Conservation (phyloP, 805 yeast genomes). For the Lachancea lanzarotensis region DNA sequence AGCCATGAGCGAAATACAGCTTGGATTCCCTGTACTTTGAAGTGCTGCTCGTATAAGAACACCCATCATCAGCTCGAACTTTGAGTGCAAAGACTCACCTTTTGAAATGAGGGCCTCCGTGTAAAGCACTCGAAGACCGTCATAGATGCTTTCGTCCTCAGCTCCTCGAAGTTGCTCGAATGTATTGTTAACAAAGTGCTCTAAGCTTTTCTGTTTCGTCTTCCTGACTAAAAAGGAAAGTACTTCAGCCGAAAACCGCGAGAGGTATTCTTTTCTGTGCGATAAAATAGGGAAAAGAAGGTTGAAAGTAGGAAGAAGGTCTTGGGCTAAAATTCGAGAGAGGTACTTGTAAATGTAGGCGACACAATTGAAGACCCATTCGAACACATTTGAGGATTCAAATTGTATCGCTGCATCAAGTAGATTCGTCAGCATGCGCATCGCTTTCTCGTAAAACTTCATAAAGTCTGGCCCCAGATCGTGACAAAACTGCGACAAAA, state of each 20-base stretch:
- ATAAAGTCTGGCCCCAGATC: slow-evolving; percentile 90
- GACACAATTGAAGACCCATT: slow-evolving; percentile 75
- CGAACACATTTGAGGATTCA: slow-evolving; percentile 58
- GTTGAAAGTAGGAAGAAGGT: slow-evolving; percentile 63
- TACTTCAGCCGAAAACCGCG: slow-evolving; percentile 86
- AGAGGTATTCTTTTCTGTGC: slow-evolving; percentile 55
- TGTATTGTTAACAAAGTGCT: slow-evolving; percentile 39
- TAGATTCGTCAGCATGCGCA: slow-evolving; percentile 45
- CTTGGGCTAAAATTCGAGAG: slow-evolving; percentile 53
- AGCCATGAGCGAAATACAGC: slow-evolving; percentile 40
- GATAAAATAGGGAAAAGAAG: slow-evolving; percentile 55
- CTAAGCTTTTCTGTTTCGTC: slow-evolving; percentile 44
- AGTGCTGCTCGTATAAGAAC: slow-evolving; percentile 35
- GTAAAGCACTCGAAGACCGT: slow-evolving; percentile 55
- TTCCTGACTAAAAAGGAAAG: slow-evolving; percentile 76
- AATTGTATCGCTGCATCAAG: slow-evolving; percentile 38
- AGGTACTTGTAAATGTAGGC: slow-evolving; percentile 89
- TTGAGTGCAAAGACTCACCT: slow-evolving; percentile 68
- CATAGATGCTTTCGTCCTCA: slow-evolving; percentile 42
- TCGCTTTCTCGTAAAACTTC: slow-evolving; percentile 52
- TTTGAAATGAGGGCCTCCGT: slow-evolving; percentile 73
- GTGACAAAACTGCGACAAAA: slow-evolving; percentile 78
- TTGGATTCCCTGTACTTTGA: slow-evolving; percentile 2
- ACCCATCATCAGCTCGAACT: slow-evolving; percentile 46
- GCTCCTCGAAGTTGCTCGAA: slow-evolving; percentile 33